Conservation (phyloP, 768 basidiomycete species). For the Roridomyces roridus region DNA sequence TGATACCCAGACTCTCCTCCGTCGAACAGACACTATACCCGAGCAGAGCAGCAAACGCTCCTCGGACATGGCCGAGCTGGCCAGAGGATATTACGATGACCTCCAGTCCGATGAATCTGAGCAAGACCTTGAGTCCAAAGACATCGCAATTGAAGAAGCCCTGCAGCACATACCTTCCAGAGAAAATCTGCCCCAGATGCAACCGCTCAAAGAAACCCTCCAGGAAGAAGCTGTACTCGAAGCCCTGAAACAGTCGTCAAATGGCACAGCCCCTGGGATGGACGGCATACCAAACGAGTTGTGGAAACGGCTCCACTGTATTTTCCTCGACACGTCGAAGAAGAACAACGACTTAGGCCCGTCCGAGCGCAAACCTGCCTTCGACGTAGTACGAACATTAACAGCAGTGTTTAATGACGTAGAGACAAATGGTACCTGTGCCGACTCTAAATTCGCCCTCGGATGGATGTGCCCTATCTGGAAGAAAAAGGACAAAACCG, state of each 20-base stretch:
- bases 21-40: background rate
- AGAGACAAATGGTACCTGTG: background rate
- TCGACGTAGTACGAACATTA: background rate
- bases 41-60: background rate
- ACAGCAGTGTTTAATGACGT: conserved; percentile 5
- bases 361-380: too few relatives aligned
- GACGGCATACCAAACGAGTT: conserved; percentile 3
- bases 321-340: too few relatives aligned
- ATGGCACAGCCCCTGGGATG: background rate
- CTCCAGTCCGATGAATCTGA: background rate
- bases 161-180: background rate
- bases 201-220: too few relatives aligned
- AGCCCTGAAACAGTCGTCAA: background rate
- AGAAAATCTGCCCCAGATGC: background rate
- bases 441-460: background rate
- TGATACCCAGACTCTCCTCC: background rate
- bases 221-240: background rate
- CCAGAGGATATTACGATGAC: conserved; percentile 1
- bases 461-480: conserved; percentile 32
- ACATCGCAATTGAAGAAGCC: background rate
- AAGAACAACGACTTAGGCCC: too few relatives aligned
- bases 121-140: background rate
- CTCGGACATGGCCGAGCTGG: conserved; percentile 7
- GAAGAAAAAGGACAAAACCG: conserved; percentile 32
- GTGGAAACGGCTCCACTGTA: background rate